Evolutionary conservation across 805 yeast species (phyloP), one percentile per base, ranked within the genome.

Genomic region (Ogataea neopini): DNA sequence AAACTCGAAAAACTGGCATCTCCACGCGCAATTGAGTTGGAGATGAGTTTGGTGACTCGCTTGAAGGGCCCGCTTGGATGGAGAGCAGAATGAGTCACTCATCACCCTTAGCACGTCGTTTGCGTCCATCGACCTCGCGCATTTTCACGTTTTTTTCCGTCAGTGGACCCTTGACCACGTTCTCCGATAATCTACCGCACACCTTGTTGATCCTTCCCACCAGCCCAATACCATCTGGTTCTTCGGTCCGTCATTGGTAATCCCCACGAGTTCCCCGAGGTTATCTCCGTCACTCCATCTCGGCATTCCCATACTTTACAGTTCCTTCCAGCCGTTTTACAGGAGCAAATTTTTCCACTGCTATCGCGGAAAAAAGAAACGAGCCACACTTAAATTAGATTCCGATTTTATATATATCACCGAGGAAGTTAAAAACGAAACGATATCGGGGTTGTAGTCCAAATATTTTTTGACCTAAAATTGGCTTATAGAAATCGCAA

Each of bases 381-480:
- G 34, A 46, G 45, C 44, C 43, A 41, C 49, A 46, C 19, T 33
- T 43, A 30, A 30, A n/a, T 30, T 30, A 30, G 34, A 14, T 15
- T 15, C 15, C 18, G 34, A 30, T 13, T 30, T 35, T 8, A 18
- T 3, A 17, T 10, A 19, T 35, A 15, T 35, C n/a, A 35, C 10
- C n/a, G 14, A 35, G 39, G 39, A 35, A 35, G n/a, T 15, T 17
- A n/a, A 35, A 7, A 37, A 37, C 26, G 28, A 37, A 9, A 22
- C 7, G 8, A 22, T 22, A 22, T 22, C 8, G 25, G 25, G 25
- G 34, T 13, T 30, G 15, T 30, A 30, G 4, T n/a, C 34, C 18
- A 4, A 30, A n/a, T 30, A 15, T n/a, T 6, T 4, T 30, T 30
- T 14, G 17, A 4, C n/a, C 4, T 30, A 30, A 6, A 11, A 3